Evolutionary conservation across 2,329 filamentous ascomycete genomes (phyloP).

Genomic region (Sarocladium brachiariae): DNA sequence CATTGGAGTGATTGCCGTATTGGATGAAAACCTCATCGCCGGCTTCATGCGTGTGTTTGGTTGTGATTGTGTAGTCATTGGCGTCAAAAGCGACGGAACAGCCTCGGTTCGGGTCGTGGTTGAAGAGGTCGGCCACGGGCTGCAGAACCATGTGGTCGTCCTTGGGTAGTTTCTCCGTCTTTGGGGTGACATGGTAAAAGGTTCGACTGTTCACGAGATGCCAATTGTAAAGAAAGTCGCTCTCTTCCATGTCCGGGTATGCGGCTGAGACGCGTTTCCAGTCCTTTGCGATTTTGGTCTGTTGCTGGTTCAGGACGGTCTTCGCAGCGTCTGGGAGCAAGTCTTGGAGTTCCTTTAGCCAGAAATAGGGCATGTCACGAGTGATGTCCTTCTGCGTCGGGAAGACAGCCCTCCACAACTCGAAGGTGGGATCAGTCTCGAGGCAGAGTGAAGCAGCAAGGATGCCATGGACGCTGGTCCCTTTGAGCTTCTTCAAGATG

Average conservation of each 20-base stretch:
- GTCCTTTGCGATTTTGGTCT: conserved; percentile 33
- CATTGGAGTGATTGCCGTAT: conserved; percentile 64
- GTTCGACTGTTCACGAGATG: conserved; percentile 55
- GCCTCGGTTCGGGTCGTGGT: conserved; percentile 44
- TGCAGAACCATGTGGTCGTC: conserved; percentile 62
- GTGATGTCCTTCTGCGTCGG: conserved; percentile 55
- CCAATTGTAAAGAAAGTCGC: conserved; percentile 49
- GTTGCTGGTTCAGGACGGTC: conserved; percentile 46
- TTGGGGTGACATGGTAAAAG: conserved; percentile 49
- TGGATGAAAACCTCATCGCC: conserved; percentile 62
- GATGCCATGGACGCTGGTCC: conserved; percentile 59
- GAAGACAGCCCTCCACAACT: conserved; percentile 60
- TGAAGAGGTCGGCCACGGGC: conserved; percentile 70
- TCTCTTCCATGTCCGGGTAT: conserved; percentile 24
- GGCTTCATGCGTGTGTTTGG: conserved; percentile 39
- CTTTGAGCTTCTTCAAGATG: conserved; percentile 45
- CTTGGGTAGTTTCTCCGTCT: conserved; percentile 33
- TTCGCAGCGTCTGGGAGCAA: conserved; percentile 36
- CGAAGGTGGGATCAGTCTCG: conserved; percentile 39
- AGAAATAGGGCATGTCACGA: conserved; percentile 38
- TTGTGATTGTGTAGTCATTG: conserved; percentile 47
- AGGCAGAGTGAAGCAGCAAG: conserved; percentile 63
- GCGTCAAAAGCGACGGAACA: conserved; percentile 47
- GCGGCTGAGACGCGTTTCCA: conserved; percentile 28
- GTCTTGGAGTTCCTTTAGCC: conserved; percentile 34